Conservation (phyloP, 345 rosid species). For the Eucalyptus albens region DNA sequence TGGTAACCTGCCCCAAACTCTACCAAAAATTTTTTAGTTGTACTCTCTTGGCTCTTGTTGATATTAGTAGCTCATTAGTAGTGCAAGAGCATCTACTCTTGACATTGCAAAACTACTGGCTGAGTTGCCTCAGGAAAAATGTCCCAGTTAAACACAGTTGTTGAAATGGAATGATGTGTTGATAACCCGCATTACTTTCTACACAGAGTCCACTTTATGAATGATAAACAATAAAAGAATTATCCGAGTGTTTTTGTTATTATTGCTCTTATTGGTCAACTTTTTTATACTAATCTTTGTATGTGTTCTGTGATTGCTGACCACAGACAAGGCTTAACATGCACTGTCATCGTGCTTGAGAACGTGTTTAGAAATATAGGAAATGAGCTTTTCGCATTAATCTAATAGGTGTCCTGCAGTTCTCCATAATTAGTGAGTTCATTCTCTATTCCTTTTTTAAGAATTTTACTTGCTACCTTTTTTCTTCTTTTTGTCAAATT, state of each 20-base stretch:
- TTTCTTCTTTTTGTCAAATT: too few relatives aligned
- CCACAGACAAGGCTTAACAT: background rate
- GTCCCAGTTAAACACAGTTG: background rate
- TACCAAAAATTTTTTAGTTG: background rate
- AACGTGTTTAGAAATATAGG: background rate
- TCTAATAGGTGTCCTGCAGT: background rate
- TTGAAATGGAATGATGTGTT: background rate
- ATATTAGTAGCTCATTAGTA: too few relatives aligned
- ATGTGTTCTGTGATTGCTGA: background rate
- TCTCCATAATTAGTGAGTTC: background rate
- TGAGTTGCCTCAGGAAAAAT: background rate
- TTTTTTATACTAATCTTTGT: background rate
- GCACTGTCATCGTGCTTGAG: background rate
- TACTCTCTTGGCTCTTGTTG: too few relatives aligned
- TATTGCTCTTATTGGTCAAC: background rate
- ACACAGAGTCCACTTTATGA: background rate
- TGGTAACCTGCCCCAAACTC: background rate
- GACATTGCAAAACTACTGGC: background rate
- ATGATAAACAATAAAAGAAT: background rate
- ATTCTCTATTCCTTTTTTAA: background rate
- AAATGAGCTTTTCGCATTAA: background rate
- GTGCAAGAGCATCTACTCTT: too few relatives aligned
- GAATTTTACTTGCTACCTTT: too few relatives aligned
- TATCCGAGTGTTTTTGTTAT: background rate
- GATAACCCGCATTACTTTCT: background rate